These are phyloP conservation scores for Boletellus ananas DNA, from an alignment of 768 basidiomycete genomes.

Conservation along the genomic window DNA sequence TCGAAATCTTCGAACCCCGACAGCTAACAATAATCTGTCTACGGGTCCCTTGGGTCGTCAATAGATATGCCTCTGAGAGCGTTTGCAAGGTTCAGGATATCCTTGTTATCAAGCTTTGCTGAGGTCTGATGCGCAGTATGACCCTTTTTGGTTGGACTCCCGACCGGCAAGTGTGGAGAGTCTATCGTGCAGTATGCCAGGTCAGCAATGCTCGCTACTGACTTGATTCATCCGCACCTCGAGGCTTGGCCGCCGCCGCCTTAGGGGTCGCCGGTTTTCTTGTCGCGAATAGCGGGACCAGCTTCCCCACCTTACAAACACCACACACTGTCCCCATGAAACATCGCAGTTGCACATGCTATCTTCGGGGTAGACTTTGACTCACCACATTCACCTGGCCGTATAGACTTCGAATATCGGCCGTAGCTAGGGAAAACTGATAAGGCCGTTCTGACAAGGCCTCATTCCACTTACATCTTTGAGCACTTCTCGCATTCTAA, in stretches of 20 bases:
- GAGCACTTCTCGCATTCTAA: conserved; percentile 62
- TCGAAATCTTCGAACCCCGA: background rate
- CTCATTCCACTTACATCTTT: conserved; percentile 46
- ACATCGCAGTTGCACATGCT: background rate
- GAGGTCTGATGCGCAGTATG: background rate
- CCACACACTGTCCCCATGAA: conserved; percentile 52
- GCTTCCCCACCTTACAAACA: conserved; percentile 55
- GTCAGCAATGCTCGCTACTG: background rate
- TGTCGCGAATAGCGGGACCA: conserved; percentile 54
- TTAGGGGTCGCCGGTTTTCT: conserved; percentile 34
- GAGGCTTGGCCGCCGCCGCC: conserved; percentile 40
- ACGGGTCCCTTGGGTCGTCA: background rate
- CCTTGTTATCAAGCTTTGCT: background rate
- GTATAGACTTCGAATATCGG: conserved; percentile 69
- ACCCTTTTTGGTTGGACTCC: no score
- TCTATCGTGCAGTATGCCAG: conserved; percentile 12
- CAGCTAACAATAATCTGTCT: background rate
- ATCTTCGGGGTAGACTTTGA: conserved; percentile 4
- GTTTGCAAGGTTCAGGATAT: conserved; percentile 9
- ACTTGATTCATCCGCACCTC: conserved; percentile 34
- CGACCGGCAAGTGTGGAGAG: conserved; percentile 7
- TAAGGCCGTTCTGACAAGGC: conserved; percentile 3
- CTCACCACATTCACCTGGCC: conserved; percentile 60
- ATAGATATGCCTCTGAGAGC: conserved; percentile 14
- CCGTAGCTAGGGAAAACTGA: conserved; percentile 50